These are phyloP conservation scores for Phialophora chinensis DNA, from an alignment of 2,329 filamentous ascomycete species.

Conservation along the genomic window DNA sequence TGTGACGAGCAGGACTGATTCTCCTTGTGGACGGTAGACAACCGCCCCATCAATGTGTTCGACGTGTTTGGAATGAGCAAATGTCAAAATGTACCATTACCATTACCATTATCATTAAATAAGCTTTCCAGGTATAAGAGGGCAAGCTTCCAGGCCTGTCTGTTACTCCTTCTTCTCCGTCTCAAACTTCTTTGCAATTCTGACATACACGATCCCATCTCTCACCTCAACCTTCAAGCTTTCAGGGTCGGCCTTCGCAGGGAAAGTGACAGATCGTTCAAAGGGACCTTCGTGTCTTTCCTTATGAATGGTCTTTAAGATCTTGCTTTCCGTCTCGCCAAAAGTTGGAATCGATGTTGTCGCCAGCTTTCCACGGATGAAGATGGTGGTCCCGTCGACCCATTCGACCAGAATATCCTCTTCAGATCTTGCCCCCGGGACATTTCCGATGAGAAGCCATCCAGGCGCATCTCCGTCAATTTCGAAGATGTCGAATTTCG, in stretches of 20 bases:
- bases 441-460: slow-evolving; percentile 22
- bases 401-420: slow-evolving; percentile 21
- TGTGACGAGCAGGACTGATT: not conserved
- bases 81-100: not conserved
- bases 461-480: slow-evolving; percentile 4
- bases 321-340: slow-evolving; percentile 4
- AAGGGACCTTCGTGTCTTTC: slow-evolving; percentile 26
- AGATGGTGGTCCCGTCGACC: slow-evolving; percentile 21
- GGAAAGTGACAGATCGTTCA: slow-evolving; percentile 27
- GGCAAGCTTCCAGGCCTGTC: not conserved
- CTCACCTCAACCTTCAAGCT: slow-evolving; percentile 18
- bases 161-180: not conserved
- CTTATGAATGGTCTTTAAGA: slow-evolving; percentile 26
- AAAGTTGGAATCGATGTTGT: slow-evolving; percentile 9
- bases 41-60: not conserved
- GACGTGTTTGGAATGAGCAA: not conserved
- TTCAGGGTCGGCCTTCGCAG: slow-evolving; percentile 15
- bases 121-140: not conserved
- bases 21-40: not conserved
- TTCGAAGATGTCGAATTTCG: slow-evolving; percentile 28
- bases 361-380: slow-evolving; percentile 21
- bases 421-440: slow-evolving; percentile 12
- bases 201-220: slow-evolving; percentile 21
- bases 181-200: slow-evolving; percentile 8
- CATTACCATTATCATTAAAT: not conserved